Evolutionary conservation across 495 filamentous ascomycete genomes (phyloP).

Genomic region (Clavariopsis aquatica): DNA sequence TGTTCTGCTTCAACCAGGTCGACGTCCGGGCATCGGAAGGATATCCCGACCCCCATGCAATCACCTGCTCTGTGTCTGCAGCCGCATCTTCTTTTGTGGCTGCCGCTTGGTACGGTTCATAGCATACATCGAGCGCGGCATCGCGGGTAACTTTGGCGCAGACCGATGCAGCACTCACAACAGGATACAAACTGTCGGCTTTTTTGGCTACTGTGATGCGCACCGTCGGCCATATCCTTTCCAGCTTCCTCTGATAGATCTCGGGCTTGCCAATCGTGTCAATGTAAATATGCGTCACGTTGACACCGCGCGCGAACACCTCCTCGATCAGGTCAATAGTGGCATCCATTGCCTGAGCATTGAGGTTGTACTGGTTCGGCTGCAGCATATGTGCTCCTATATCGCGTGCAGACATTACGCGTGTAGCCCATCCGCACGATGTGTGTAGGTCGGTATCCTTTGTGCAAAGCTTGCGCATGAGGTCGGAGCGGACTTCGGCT

Average conservation of each 20-base stretch:
- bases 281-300: slow-evolving; percentile 86
- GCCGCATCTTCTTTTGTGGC: slow-evolving; percentile 15
- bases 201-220: slow-evolving; percentile 92
- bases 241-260: slow-evolving; percentile 79
- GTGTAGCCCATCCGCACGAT: slow-evolving; percentile 79
- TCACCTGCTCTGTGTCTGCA: slow-evolving; percentile 22
- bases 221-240: slow-evolving; percentile 76
- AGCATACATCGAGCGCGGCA: slow-evolving; percentile 76
- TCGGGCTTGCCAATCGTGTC: slow-evolving; percentile 87
- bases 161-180: slow-evolving; percentile 89
- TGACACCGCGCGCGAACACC: slow-evolving; percentile 71
- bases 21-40: slow-evolving; percentile 83
- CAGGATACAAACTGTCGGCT: slow-evolving; percentile 90
- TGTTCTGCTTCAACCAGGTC: slow-evolving; percentile 76
- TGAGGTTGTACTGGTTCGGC: slow-evolving; percentile 79
- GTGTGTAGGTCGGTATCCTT: slow-evolving; percentile 61
- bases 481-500: slow-evolving; percentile 65
- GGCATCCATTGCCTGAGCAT: slow-evolving; percentile 96
- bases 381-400: slow-evolving; percentile 80
- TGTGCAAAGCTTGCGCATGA: slow-evolving; percentile 77
- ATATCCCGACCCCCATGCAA: slow-evolving; percentile 86
- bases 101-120: slow-evolving; percentile 47
- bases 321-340: slow-evolving; percentile 81
- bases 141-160: slow-evolving; percentile 96
- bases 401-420: slow-evolving; percentile 79